Conservation (phyloP, 2,329 filamentous ascomycete genomes). For the Madurella fahalii region DNA sequence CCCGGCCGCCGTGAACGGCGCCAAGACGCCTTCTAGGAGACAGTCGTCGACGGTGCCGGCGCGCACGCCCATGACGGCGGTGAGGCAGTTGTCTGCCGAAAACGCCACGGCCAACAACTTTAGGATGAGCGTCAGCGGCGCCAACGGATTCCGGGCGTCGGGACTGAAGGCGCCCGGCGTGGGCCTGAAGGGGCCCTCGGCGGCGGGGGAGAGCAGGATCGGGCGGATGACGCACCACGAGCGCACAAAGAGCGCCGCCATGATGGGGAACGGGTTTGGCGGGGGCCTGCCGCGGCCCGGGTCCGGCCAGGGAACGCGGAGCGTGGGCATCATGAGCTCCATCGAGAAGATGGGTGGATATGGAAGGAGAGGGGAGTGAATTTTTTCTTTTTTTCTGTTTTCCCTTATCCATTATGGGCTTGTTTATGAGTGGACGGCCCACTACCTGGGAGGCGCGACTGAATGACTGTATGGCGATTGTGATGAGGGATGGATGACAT, state of each 20-base stretch:
- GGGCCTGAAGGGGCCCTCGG: constrained; percentile 27
- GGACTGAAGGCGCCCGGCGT: constrained; percentile 56
- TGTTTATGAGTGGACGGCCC: neutral
- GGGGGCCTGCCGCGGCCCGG: constrained; percentile 48
- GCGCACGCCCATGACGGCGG: constrained; percentile 4
- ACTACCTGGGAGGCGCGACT: no score
- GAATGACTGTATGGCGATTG: no score
- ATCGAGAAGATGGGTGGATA: constrained; percentile 79
- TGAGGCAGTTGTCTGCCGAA: neutral
- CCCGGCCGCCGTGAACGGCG: neutral
- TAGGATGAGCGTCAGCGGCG: constrained; percentile 46
- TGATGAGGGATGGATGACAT: no score
- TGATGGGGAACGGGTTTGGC: constrained; percentile 20
- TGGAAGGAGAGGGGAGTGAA: constrained; percentile 28
- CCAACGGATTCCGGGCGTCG: constrained; percentile 22
- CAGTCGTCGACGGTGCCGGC: constrained; percentile 6
- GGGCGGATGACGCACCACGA: constrained; percentile 42
- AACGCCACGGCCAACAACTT: constrained; percentile 32
- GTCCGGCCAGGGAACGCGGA: constrained; percentile 38
- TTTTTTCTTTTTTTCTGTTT: neutral
- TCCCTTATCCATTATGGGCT: neutral
- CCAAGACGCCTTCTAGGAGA: constrained; percentile 18
- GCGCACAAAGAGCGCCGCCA: constrained; percentile 40
- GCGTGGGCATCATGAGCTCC: constrained; percentile 56
- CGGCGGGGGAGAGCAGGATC: constrained; percentile 46